Evolutionary conservation across 768 basidiomycete species (phyloP).

Genomic region (Russula emetica): DNA sequence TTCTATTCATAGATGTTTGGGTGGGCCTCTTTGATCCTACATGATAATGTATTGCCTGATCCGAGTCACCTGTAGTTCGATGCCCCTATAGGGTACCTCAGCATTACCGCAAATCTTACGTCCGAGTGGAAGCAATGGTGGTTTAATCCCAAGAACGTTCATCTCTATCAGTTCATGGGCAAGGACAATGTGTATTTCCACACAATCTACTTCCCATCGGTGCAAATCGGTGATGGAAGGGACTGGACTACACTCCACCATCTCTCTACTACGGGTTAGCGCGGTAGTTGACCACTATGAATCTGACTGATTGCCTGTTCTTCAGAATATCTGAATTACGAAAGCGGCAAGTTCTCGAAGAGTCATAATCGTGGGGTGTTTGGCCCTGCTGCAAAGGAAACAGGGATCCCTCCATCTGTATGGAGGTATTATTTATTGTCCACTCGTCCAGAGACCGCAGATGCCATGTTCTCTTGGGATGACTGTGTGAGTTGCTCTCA

Average conservation of each 20-base stretch:
- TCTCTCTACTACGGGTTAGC: constrained; percentile 86
- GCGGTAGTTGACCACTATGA: neutral
- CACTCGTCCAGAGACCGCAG: constrained; percentile 87
- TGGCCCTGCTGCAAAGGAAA: constrained; percentile 89
- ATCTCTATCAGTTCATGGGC: constrained; percentile 98
- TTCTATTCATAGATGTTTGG: constrained; percentile 72
- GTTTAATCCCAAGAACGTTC: constrained; percentile 85
- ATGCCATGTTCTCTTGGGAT: constrained; percentile 95
- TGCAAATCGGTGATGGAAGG: constrained; percentile 83
- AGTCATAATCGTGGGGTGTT: constrained; percentile 96
- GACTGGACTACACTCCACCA: constrained; percentile 94
- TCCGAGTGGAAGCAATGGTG: constrained; percentile 97
- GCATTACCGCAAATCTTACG: constrained; percentile 94
- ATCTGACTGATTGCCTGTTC: neutral
- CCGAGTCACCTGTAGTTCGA: constrained; percentile 77
- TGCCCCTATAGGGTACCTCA: constrained; percentile 93
- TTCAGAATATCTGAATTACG: constrained; percentile 94
- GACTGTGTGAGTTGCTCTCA: constrained; percentile 63
- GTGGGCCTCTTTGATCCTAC: constrained; percentile 44
- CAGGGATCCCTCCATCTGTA: constrained; percentile 88
- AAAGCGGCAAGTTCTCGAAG: constrained; percentile 98
- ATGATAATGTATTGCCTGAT: neutral
- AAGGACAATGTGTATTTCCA: constrained; percentile 99
- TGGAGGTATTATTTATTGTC: constrained; percentile 97
- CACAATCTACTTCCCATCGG: constrained; percentile 89